phyloP scores from a whole-genome alignment of 176 grass and related monocot species.

The Avena sativa region DNA sequence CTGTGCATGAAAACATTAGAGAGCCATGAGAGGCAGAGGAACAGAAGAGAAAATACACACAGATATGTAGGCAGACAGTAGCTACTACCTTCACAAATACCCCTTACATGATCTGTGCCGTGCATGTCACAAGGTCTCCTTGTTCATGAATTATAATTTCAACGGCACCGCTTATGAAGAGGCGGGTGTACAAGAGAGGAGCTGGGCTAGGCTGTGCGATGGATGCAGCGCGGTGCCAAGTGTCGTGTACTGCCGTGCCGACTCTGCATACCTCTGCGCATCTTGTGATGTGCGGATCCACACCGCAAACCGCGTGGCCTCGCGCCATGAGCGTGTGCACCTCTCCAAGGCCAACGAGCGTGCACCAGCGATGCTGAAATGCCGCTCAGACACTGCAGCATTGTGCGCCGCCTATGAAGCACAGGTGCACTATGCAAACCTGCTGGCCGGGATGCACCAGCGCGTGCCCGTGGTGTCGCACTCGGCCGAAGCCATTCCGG shows the following conservation, averaged over 20 bases:
- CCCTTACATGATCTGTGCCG: background rate
- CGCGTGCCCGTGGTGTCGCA: conserved; percentile 57
- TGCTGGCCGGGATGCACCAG: conserved; percentile 60
- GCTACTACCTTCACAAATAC: background rate
- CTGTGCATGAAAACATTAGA: background rate
- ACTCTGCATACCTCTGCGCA: conserved; percentile 70
- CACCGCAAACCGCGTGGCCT: conserved; percentile 60
- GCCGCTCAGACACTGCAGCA: conserved; percentile 53
- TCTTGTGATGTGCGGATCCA: conserved; percentile 73
- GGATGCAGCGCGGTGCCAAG: conserved; percentile 51
- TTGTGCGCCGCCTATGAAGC: conserved; percentile 67
- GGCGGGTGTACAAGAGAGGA: conserved; percentile 28
- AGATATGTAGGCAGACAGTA: conserved; percentile 20
- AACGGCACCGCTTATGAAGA: conserved; percentile 29
- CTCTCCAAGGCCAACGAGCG: conserved; percentile 70
- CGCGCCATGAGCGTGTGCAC: conserved; percentile 69
- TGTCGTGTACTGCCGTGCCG: conserved; percentile 77
- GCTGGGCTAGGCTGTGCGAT: conserved; percentile 54
- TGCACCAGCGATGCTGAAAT: conserved; percentile 47
- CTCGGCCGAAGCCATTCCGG: conserved; percentile 35
- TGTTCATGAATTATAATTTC: conserved; percentile 51
- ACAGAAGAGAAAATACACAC: conserved; percentile 45
- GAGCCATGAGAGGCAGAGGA: conserved; percentile 44
- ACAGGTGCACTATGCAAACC: conserved; percentile 74
- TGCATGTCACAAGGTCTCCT: conserved; percentile 16